A percentile compares a stretch with the other conserved stretches of the same genome.
Conservation (phyloP, 2,329 filamentous ascomycete species). For the Laburnicola sp. region DNA sequence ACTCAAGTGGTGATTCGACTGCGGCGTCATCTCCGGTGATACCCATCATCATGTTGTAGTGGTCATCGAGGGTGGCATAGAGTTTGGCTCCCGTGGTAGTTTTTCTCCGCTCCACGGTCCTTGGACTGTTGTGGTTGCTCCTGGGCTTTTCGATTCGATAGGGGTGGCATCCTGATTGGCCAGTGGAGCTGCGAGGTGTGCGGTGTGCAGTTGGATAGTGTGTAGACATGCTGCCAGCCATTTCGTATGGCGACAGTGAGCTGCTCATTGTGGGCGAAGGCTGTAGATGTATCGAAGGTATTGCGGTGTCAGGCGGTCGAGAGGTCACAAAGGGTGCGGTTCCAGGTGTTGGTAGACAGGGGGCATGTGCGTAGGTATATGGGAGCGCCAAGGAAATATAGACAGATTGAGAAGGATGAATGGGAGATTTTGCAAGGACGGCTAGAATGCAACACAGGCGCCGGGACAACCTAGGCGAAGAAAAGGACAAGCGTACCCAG, state of each 20-base stretch:
- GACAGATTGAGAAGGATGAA: constrained; percentile 40
- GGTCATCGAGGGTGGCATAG: constrained; percentile 46
- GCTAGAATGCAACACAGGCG: constrained; percentile 36
- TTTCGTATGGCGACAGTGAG: constrained; percentile 21
- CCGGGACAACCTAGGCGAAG: constrained; percentile 36
- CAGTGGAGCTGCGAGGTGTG: constrained; percentile 38
- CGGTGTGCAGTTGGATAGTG: constrained; percentile 36
- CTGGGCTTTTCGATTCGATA: constrained; percentile 46
- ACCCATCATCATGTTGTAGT: constrained; percentile 49
- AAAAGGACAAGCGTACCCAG: constrained; percentile 33
- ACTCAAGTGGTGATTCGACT: constrained; percentile 29
- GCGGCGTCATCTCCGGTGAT: constrained; percentile 32
- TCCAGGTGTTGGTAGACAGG: constrained; percentile 22
- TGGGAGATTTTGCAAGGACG: constrained; percentile 33
- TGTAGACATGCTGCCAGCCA: constrained; percentile 27
- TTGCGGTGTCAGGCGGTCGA: constrained; percentile 18
- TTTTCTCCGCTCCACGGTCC: constrained; percentile 41
- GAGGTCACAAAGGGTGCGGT: constrained; percentile 25
- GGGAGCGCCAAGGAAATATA: constrained; percentile 41
- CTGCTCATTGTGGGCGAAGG: constrained; percentile 21
- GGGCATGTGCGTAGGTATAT: constrained; percentile 43
- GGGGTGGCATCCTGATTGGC: constrained; percentile 31
- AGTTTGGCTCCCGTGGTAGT: constrained; percentile 43
- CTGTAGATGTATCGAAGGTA: constrained; percentile 12
- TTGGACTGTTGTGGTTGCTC: constrained; percentile 46